Percentiles rank a stretch among this genome's conserved stretches.
These are phyloP conservation scores for Pseudopyrenochaeta lycopersici DNA, from an alignment of 2,329 filamentous ascomycete genomes.

Conservation along the genomic window DNA sequence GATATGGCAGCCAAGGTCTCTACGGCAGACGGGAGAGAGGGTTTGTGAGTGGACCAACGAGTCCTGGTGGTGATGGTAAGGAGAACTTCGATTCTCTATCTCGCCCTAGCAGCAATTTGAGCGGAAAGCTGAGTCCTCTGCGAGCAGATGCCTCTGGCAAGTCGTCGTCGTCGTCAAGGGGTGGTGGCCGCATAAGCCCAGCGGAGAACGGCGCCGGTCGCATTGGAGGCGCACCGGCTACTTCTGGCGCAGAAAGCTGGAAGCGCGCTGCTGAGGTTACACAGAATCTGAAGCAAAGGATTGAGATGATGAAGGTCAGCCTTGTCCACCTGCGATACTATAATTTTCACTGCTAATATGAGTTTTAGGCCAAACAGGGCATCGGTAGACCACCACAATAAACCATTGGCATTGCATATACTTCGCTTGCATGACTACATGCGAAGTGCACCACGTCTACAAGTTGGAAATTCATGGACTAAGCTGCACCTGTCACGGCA, in stretches of 20 bases:
- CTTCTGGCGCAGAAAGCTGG: slow-evolving; percentile 78
- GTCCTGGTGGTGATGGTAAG: slow-evolving; percentile 56
- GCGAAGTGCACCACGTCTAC: neutral
- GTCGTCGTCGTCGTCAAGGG: slow-evolving; percentile 44
- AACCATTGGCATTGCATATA: neutral
- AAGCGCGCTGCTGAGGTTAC: slow-evolving; percentile 96
- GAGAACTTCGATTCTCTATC: slow-evolving; percentile 55
- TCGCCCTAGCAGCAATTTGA: slow-evolving; percentile 44
- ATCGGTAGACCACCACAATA: slow-evolving; percentile 39
- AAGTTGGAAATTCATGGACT: neutral
- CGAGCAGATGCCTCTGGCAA: slow-evolving; percentile 45
- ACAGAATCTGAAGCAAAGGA: slow-evolving; percentile 94
- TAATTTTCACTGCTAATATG: slow-evolving; percentile 19
- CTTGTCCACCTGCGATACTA: slow-evolving; percentile 4
- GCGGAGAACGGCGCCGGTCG: slow-evolving; percentile 34
- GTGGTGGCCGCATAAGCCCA: slow-evolving; percentile 45
- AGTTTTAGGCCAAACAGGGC: slow-evolving; percentile 47
- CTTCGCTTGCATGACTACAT: no score
- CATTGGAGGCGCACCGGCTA: slow-evolving; percentile 36
- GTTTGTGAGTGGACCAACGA: slow-evolving; percentile 38
- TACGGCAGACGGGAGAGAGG: slow-evolving; percentile 40
- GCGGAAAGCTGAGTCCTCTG: slow-evolving; percentile 50
- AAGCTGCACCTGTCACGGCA: neutral
- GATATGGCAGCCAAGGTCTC: slow-evolving; percentile 52
- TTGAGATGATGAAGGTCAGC: slow-evolving; percentile 94